A percentile compares a stretch with the other conserved stretches of the same genome.
These are phyloP conservation scores for Thermothelomyces thermophilus DNA, from an alignment of 2,329 filamentous ascomycete genomes.

Conservation along the genomic window DNA sequence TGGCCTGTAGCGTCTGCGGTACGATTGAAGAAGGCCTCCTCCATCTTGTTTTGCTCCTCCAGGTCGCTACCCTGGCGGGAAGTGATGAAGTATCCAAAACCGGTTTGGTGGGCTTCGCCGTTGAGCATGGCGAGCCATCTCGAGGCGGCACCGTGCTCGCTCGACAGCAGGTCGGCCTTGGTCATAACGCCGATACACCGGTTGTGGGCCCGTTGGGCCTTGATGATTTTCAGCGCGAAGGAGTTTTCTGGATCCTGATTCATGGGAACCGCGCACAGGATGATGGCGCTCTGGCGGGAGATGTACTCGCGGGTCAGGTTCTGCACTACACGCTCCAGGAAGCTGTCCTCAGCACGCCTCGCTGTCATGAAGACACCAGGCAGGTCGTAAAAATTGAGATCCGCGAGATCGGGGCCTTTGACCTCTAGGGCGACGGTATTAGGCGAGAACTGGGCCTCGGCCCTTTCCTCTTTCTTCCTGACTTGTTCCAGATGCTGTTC, in stretches of 20 bases:
- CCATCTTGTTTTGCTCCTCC: conserved; percentile 45
- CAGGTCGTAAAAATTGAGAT: conserved; percentile 77
- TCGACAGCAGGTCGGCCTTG: conserved; percentile 68
- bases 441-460: conserved; percentile 66
- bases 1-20: conserved; percentile 28
- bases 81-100: conserved; percentile 73
- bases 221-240: conserved; percentile 59
- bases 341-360: conserved; percentile 55
- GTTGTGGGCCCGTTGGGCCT: conserved; percentile 46
- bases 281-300: conserved; percentile 59
- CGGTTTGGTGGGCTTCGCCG: conserved; percentile 55
- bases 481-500: conserved; percentile 12
- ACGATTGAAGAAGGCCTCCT: conserved; percentile 45
- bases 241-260: conserved; percentile 73
- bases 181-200: conserved; percentile 73
- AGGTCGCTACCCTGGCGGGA: conserved; percentile 54
- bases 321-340: conserved; percentile 64
- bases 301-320: conserved; percentile 68
- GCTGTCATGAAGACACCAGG: conserved; percentile 74
- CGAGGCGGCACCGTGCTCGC: conserved; percentile 43
- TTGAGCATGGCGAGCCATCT: conserved; percentile 61
- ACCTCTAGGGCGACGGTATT: conserved; percentile 76
- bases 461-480: conserved; percentile 32
- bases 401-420: conserved; percentile 61
- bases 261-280: conserved; percentile 72